Base-by-base conservation (phyloP, 768 basidiomycete genomes). In the Leccinum sublutescens region DNA sequence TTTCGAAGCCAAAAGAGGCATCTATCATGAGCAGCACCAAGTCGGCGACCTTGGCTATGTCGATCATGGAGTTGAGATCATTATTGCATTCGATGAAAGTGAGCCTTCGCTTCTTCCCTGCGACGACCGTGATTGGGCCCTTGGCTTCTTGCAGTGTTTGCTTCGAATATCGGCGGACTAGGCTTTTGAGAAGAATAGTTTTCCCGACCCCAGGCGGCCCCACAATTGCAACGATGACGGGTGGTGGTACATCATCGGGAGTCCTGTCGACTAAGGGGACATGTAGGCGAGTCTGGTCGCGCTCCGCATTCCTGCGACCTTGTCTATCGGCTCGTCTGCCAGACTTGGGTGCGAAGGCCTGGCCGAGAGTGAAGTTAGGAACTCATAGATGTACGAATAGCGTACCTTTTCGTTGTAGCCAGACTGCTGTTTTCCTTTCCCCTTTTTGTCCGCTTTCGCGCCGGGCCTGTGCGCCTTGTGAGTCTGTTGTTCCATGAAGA, bases 21-120 rank as follows among this genome's bases (percentile, higher is more conserved):
- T 99, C 97, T 63, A 98, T 88, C 94, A 98, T 95, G 63, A 99
- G 85, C 49, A 99, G 81, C 5, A 98, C 91, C 58, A 99, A 81
- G 76, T 98, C 97, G 8, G 93, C 97, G 58, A 98, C 85, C 76
- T 99, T 99, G 56, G 88, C 96, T 67, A 98, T 82, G 80, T 99
- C 97, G 64, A 98, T 92, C 96, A 98, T 98, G 54, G 94, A 93
- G 73, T 95, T 95, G 65, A 98, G 81, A 77, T 98, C 95, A 71
- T 94, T 98, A 67, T 95, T 95, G 77, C 95, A 98, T 75, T 98
- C 97, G 53, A 99, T 83, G 71, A 98, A 94, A 0, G 97, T 98
- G n/a, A 98, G 78, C 14, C 97, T 79, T 52, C 93, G 82, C 66
- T 87, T 93, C 79, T 98, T 98, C 45, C 96, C 95, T 52, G 87